Evolutionary conservation across 1,284 basidiomycete genomes (phyloP).

Genomic region (Mycosarcoma maydis): DNA sequence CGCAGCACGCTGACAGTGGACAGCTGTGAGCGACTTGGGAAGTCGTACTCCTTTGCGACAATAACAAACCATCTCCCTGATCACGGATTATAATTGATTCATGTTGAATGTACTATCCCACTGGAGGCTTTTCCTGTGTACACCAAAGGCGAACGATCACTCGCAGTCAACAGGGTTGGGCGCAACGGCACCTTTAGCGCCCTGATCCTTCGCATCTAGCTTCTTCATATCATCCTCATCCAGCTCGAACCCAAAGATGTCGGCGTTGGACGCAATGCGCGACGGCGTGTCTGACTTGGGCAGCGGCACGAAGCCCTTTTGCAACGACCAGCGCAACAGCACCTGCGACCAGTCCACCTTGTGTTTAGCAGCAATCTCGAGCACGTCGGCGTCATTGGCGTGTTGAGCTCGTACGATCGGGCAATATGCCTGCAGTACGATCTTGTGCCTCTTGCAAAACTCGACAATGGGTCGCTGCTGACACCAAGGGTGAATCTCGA

Average conservation of each 20-base stretch:
- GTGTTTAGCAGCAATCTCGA: slow-evolving; percentile 39
- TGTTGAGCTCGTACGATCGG: slow-evolving; percentile 41
- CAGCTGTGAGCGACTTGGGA: too few relatives aligned
- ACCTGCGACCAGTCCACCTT: slow-evolving; percentile 44
- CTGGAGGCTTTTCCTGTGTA: too few relatives aligned
- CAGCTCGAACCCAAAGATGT: slow-evolving; percentile 41
- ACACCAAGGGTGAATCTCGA: slow-evolving; percentile 49
- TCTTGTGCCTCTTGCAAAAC: slow-evolving; percentile 37
- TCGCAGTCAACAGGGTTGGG: slow-evolving; percentile 39
- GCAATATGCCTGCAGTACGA: slow-evolving; percentile 46
- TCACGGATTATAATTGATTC: too few relatives aligned
- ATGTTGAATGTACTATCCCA: too few relatives aligned
- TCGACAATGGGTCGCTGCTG: slow-evolving; percentile 44
- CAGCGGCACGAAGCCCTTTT: slow-evolving; percentile 46
- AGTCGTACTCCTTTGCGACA: too few relatives aligned
- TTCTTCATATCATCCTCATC: slow-evolving; percentile 37
- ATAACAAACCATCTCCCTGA: too few relatives aligned
- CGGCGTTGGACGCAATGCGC: slow-evolving; percentile 48
- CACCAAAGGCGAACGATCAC: too few relatives aligned
- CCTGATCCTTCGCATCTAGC: slow-evolving; percentile 39
- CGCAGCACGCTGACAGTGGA: too few relatives aligned
- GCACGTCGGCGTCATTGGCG: slow-evolving; percentile 24
- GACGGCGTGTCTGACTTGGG: slow-evolving; percentile 51
- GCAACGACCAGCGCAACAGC: slow-evolving; percentile 39
- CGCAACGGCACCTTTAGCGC: slow-evolving; percentile 35